Percentiles rank a stretch among this genome's conserved stretches.
Conservation (phyloP, 768 basidiomycete genomes). For the Rickenella mellea region DNA sequence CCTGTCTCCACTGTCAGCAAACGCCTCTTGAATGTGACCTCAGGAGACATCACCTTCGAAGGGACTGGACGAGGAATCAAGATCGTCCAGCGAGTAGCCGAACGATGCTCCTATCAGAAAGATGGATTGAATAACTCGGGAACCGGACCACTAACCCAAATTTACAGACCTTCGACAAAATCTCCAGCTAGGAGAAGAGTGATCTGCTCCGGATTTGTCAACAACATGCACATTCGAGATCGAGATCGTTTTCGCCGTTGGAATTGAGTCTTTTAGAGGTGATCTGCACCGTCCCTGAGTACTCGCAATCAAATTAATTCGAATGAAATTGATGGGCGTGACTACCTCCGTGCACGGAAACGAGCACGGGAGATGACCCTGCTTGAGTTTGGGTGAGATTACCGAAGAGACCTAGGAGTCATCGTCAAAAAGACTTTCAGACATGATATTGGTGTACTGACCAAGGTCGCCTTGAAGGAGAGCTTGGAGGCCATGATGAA, state of each 20-base stretch:
- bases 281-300: conserved; percentile 18
- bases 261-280: conserved; percentile 8
- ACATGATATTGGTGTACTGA: not conserved
- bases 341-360: conserved; percentile 27
- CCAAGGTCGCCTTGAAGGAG: conserved; percentile 29
- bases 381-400: conserved; percentile 23
- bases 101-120: conserved; percentile 16
- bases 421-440: not conserved
- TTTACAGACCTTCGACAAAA: conserved; percentile 11
- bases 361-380: conserved; percentile 18
- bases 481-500: conserved; percentile 43
- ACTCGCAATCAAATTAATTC: conserved; percentile 11
- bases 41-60: conserved; percentile 22
- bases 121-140: not conserved
- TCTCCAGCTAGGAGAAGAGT: conserved; percentile 26
- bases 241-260: conserved; percentile 22
- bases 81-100: conserved; percentile 26
- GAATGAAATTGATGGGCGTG: conserved; percentile 1
- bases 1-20: conserved; percentile 25
- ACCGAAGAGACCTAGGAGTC: conserved; percentile 23
- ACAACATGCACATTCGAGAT: conserved; percentile 22
- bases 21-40: too few relatives aligned
- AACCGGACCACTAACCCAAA: too few relatives aligned
- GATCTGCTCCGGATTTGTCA: conserved; percentile 20
- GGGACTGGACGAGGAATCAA: conserved; percentile 24